phyloP scores from a whole-genome alignment of 257 asterid genomes.

The Solanum raphanifolium region DNA sequence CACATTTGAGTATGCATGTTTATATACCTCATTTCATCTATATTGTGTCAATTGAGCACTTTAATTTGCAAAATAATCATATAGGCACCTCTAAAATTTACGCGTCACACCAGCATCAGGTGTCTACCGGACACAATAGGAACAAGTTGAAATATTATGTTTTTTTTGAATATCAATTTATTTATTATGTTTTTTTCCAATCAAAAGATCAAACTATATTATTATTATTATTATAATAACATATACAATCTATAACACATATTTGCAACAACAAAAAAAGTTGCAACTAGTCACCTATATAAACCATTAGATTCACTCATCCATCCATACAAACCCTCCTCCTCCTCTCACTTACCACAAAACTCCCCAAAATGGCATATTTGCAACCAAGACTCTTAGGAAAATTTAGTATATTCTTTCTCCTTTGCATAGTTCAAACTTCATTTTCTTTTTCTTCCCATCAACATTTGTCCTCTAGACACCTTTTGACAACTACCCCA shows the following conservation, averaged over 20 bases:
- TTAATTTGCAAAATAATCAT: too few species aligned
- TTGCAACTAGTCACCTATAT: background rate
- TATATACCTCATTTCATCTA: too few species aligned
- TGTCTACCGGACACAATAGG: background rate
- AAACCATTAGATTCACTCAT: background rate
- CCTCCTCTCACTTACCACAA: background rate
- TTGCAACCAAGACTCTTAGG: background rate
- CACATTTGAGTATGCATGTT: too few species aligned
- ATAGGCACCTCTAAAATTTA: too few species aligned
- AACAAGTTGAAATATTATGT: too few species aligned
- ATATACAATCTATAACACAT: background rate
- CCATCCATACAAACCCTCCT: background rate
- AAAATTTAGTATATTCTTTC: background rate
- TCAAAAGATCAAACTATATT: background rate
- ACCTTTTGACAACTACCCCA: background rate
- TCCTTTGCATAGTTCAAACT: background rate
- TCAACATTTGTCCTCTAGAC: background rate
- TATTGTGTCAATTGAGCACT: rapidly evolving
- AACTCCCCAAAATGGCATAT: background rate
- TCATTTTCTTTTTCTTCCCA: background rate
- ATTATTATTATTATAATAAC: background rate
- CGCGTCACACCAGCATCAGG: background rate
- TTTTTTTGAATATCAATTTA: too few species aligned
- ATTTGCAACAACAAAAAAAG: background rate
- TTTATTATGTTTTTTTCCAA: background rate